Conservation (phyloP, 176 grass and related monocot species). For the Eragrostis curvula region DNA sequence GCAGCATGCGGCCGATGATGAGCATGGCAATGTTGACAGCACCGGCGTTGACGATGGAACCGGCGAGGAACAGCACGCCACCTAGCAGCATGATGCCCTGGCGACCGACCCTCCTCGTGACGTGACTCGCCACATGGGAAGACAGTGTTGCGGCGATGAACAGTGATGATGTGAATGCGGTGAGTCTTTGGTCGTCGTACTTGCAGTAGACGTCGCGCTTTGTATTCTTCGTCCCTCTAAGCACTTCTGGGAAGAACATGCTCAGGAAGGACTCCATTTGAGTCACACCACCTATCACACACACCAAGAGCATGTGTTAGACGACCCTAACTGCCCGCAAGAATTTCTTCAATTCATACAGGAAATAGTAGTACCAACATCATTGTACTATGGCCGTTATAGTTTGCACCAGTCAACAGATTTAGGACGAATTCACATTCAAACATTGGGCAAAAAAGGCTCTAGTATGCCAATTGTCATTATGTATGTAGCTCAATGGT, state of each 20-base stretch:
- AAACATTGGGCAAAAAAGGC: too few species aligned
- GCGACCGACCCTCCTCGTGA: constrained; percentile 49
- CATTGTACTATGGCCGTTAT: too few species aligned
- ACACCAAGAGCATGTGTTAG: too few species aligned
- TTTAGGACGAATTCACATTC: too few species aligned
- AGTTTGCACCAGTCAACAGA: too few species aligned
- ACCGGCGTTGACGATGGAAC: constrained; percentile 41
- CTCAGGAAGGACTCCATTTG: constrained; percentile 67
- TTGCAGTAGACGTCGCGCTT: constrained; percentile 52
- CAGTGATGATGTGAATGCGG: constrained; percentile 68
- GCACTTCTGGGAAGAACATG: constrained; percentile 55
- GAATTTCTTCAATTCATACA: too few species aligned
- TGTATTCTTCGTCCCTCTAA: constrained; percentile 15
- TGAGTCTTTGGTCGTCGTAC: constrained; percentile 52
- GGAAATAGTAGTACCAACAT: too few species aligned
- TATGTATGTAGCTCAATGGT: too few species aligned
- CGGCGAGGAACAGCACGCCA: constrained; percentile 51
- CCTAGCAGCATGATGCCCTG: constrained; percentile 57
- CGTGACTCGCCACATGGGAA: constrained; percentile 43
- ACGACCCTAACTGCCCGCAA: too few species aligned
- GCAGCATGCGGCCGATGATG: constrained; percentile 57
- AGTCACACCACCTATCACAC: constrained; percentile 64
- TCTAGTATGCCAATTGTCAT: too few species aligned
- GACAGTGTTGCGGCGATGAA: constrained; percentile 52
- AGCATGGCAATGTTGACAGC: constrained; percentile 68